Evolutionary conservation across 2,329 filamentous ascomycete species (phyloP).

Genomic region (Arthrinium puccinioides): DNA sequence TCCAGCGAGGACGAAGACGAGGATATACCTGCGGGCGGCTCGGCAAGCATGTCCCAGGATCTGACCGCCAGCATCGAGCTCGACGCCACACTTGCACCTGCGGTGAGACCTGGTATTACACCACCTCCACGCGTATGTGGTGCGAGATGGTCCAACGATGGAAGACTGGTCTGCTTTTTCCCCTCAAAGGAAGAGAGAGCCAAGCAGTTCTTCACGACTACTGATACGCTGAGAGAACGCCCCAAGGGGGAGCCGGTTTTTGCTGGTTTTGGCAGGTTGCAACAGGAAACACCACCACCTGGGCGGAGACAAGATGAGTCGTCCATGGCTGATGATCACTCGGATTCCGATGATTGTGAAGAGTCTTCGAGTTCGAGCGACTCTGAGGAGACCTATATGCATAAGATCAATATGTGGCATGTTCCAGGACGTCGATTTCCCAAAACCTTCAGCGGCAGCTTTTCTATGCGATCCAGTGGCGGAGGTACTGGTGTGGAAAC

Average conservation of each 20-base stretch:
- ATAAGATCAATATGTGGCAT: conserved; percentile 52
- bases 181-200: conserved; percentile 59
- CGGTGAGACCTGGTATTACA: conserved; percentile 45
- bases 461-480: conserved; percentile 52
- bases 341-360: conserved; percentile 41
- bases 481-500: conserved; percentile 53
- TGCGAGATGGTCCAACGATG: conserved; percentile 54
- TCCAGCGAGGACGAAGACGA: conserved; percentile 77
- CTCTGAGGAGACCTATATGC: conserved; percentile 57
- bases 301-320: conserved; percentile 42
- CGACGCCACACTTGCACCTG: conserved; percentile 44
- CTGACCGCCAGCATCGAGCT: conserved; percentile 46
- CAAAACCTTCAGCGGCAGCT: conserved; percentile 49
- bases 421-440: conserved; percentile 42
- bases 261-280: conserved; percentile 48
- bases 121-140: conserved; percentile 53
- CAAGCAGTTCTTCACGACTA: conserved; percentile 36
- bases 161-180: conserved; percentile 60
- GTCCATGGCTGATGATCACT: conserved; percentile 44
- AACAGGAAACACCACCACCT: conserved; percentile 40
- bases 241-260: conserved; percentile 48
- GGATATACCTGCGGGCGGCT: conserved; percentile 43
- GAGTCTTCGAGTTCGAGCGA: conserved; percentile 46
- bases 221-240: conserved; percentile 38
- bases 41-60: conserved; percentile 56